Evolutionary conservation across 169 alveolate species (phyloP).

Genomic region (Ichthyophthirius multifiliis): DNA sequence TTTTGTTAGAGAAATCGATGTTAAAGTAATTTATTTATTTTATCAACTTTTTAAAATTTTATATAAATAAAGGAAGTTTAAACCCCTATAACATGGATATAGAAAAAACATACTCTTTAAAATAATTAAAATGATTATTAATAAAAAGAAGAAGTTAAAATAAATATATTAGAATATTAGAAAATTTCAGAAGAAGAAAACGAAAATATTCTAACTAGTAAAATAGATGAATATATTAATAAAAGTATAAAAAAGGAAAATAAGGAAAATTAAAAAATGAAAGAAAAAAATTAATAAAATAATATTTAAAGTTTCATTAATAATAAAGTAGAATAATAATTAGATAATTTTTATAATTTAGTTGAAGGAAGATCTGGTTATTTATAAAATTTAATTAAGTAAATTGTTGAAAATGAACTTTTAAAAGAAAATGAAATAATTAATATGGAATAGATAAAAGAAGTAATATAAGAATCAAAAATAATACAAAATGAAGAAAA

Average conservation of each 20-base stretch:
- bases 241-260: neutral
- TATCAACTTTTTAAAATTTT: neutral
- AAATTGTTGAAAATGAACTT: neutral
- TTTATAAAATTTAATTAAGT: neutral
- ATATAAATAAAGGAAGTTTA: neutral
- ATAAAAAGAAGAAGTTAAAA: too few relatives aligned
- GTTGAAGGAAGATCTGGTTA: neutral
- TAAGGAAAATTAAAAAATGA: neutral
- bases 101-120: neutral
- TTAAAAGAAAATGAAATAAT: neutral
- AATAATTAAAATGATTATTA: neutral
- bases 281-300: neutral
- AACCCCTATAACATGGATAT: constrained; percentile 3
- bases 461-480: neutral
- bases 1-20: neutral
- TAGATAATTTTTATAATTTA: neutral
- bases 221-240: neutral
- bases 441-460: neutral
- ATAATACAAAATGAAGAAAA: neutral
- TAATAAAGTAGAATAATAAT: neutral
- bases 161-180: neutral
- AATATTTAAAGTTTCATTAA: too few relatives aligned
- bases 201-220: neutral
- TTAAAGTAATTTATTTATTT: neutral
- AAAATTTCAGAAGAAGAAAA: neutral